phyloP scores from a whole-genome alignment of 2,329 filamentous ascomycete species.

The Colletotrichum tropicale region DNA sequence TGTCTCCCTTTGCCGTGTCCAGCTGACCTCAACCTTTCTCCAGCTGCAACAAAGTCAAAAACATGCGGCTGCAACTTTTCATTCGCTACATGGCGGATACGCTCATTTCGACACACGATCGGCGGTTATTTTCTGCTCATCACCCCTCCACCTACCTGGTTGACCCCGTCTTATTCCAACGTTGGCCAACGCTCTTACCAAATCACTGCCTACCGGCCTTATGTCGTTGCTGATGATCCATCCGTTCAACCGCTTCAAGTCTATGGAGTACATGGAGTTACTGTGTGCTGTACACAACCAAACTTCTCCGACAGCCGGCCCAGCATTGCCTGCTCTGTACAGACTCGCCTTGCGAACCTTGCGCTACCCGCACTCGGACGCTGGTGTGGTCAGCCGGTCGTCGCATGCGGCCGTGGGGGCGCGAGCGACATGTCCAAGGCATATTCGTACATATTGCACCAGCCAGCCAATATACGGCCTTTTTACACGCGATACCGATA shows the following conservation, averaged over 20 bases:
- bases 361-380: constrained; percentile 16
- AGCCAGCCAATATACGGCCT: neutral
- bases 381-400: constrained; percentile 3
- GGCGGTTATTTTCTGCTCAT: constrained; percentile 6
- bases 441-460: neutral
- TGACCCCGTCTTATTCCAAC: neutral
- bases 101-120: constrained; percentile 11
- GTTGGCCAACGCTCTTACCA: neutral
- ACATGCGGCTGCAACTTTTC: neutral
- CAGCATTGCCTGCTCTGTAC: neutral
- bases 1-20: neutral
- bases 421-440: neutral
- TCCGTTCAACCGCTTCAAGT: neutral
- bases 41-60: constrained; percentile 20
- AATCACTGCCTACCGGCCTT: neutral
- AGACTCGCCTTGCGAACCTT: neutral
- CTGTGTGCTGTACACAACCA: neutral
- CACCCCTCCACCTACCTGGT: constrained; percentile 7
- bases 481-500: neutral
- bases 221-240: neutral
- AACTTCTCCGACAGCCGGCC: neutral
- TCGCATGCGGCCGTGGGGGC: constrained; percentile 15
- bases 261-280: neutral
- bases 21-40: constrained; percentile 19
- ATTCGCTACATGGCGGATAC: neutral